Percentiles rank a stretch among this genome's conserved stretches.
Evolutionary conservation across 306 rosid genomes (phyloP).

Genomic region (Acacia melanoxylon): DNA sequence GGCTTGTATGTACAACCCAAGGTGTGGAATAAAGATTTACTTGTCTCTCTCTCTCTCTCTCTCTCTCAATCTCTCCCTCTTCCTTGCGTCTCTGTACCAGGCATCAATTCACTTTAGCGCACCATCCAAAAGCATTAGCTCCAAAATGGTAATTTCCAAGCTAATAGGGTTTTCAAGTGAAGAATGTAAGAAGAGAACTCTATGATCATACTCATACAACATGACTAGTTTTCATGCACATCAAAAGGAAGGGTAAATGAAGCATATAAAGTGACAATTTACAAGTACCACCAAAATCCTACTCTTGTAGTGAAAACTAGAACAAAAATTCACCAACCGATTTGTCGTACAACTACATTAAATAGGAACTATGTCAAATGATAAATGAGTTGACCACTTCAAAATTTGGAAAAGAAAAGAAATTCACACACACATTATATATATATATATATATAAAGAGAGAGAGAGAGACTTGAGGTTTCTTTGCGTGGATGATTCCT

Average conservation of each 20-base stretch:
- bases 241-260: neutral
- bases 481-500: neutral
- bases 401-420: neutral
- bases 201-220: neutral
- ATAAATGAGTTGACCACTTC: neutral
- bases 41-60: no score
- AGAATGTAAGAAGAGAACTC: neutral
- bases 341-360: neutral
- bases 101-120: slow-evolving; percentile 19
- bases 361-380: neutral
- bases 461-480: neutral
- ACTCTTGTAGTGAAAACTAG: neutral
- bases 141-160: neutral
- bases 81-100: no score
- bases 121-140: slow-evolving; percentile 27
- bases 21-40: no score
- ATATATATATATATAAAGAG: neutral
- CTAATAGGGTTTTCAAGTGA: neutral
- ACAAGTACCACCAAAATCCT: neutral
- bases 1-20: no score
- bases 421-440: neutral
- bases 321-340: neutral
- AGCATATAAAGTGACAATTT: neutral
- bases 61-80: no score
- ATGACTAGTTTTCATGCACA: neutral